These are phyloP conservation scores for Helicocarpus griseus DNA, from an alignment of 2,329 filamentous ascomycete genomes.

Conservation along the genomic window DNA sequence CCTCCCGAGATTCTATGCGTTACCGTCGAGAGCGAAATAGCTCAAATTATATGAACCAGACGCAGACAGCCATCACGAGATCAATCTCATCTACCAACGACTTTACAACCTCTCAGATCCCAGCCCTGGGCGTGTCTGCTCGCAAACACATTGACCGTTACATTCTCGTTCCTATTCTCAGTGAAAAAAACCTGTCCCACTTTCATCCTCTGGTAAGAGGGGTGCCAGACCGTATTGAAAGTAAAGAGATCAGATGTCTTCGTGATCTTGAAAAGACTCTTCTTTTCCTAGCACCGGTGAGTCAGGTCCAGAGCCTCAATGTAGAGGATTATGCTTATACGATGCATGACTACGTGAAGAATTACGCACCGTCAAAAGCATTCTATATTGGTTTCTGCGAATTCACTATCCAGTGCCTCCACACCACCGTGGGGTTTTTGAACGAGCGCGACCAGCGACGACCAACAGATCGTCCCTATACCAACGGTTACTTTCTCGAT, in stretches of 20 bases:
- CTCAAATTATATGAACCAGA: slow-evolving; percentile 6
- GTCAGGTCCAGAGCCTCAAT: slow-evolving; percentile 48
- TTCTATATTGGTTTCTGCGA: slow-evolving; percentile 85
- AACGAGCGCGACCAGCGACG: slow-evolving; percentile 78
- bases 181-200: slow-evolving; percentile 61
- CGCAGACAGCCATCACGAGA: slow-evolving; percentile 51
- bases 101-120: slow-evolving; percentile 41
- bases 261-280: slow-evolving; percentile 91
- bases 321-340: slow-evolving; percentile 61
- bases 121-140: slow-evolving; percentile 58
- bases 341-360: slow-evolving; percentile 56
- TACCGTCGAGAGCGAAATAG: background rate
- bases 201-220: slow-evolving; percentile 73
- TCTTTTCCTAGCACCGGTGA: slow-evolving; percentile 86
- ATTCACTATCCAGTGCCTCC: slow-evolving; percentile 79
- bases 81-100: slow-evolving; percentile 43
- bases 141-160: slow-evolving; percentile 70
- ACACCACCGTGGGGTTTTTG: slow-evolving; percentile 77
- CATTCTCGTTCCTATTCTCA: slow-evolving; percentile 67
- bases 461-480: slow-evolving; percentile 80
- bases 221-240: slow-evolving; percentile 67
- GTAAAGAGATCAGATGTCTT: slow-evolving; percentile 80
- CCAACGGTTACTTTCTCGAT: slow-evolving; percentile 93
- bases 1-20: background rate
- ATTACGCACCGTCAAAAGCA: slow-evolving; percentile 56